Evolutionary conservation across 345 rosid species (phyloP).

Genomic region (Eutrema yunnanense): DNA sequence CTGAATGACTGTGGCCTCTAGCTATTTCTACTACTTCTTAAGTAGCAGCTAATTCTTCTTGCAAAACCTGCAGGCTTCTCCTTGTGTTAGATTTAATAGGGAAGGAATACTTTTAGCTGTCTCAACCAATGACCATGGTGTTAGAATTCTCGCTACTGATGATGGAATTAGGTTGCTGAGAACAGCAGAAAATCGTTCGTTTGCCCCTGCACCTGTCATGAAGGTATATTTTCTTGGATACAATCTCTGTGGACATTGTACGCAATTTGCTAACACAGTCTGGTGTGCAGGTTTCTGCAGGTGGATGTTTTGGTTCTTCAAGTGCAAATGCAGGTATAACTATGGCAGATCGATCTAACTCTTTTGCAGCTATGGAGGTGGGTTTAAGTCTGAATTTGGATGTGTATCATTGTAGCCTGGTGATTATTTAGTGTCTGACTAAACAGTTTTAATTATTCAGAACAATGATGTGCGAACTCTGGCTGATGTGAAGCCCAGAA

Average conservation of each 20-base stretch:
- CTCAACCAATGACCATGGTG: conserved; percentile 69
- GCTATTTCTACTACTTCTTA: background rate
- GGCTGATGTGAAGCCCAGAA: conserved; percentile 61
- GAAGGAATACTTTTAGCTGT: conserved; percentile 78
- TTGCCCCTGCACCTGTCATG: conserved; percentile 54
- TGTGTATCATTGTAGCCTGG: background rate
- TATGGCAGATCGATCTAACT: conserved; percentile 46
- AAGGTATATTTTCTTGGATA: conserved; percentile 40
- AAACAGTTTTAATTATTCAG: conserved; percentile 30
- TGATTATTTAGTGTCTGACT: background rate
- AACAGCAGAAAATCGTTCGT: conserved; percentile 56
- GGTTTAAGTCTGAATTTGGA: conserved; percentile 21
- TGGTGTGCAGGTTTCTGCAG: conserved; percentile 45
- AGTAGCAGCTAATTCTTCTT: conserved; percentile 1
- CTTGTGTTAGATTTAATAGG: conserved; percentile 70
- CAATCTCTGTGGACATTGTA: background rate
- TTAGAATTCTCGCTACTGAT: conserved; percentile 70
- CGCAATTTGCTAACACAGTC: background rate
- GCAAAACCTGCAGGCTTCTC: conserved; percentile 59
- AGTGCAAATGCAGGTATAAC: conserved; percentile 48
- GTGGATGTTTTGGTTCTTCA: conserved; percentile 43
- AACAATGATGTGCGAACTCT: conserved; percentile 44
- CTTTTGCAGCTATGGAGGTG: conserved; percentile 55
- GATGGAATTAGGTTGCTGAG: conserved; percentile 70
- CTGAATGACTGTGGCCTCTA: background rate